These are phyloP conservation scores for Suaeda aralocaspica DNA, from an alignment of 148 eudicot genomes.

Conservation along the genomic window DNA sequence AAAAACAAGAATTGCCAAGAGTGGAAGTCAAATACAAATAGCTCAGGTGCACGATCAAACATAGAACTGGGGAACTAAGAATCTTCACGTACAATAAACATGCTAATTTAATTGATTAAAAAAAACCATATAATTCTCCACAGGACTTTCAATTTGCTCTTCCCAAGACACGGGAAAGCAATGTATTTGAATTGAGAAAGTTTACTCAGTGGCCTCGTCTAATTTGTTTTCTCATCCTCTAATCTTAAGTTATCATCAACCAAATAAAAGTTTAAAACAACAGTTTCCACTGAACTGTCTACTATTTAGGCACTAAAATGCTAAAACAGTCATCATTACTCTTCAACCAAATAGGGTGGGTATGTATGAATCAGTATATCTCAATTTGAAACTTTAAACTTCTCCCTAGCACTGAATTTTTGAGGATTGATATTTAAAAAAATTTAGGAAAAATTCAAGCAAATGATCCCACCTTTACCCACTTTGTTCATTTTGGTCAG, in stretches of 20 bases:
- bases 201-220: not conserved
- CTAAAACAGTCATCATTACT: not conserved
- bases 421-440: not conserved
- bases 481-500: too few relatives aligned
- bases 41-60: not conserved
- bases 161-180: not conserved
- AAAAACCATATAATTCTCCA: not conserved
- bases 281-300: not conserved
- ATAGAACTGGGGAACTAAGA: not conserved
- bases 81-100: not conserved
- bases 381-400: not conserved
- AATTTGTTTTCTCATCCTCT: too few relatives aligned
- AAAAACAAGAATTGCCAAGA: not conserved
- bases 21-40: not conserved
- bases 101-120: too few relatives aligned
- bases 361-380: not conserved
- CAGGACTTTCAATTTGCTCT: not conserved
- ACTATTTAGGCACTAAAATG: not conserved
- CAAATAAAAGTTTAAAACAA: not conserved
- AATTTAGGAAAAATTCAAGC: too few relatives aligned
- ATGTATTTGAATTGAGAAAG: not conserved
- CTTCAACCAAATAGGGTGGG: too few relatives aligned
- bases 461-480: too few relatives aligned
- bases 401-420: not conserved
- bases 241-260: not conserved